Percentiles rank a stretch among this genome's conserved stretches.
Conservation (phyloP, 345 rosid genomes). For the Syzygium aqueum region DNA sequence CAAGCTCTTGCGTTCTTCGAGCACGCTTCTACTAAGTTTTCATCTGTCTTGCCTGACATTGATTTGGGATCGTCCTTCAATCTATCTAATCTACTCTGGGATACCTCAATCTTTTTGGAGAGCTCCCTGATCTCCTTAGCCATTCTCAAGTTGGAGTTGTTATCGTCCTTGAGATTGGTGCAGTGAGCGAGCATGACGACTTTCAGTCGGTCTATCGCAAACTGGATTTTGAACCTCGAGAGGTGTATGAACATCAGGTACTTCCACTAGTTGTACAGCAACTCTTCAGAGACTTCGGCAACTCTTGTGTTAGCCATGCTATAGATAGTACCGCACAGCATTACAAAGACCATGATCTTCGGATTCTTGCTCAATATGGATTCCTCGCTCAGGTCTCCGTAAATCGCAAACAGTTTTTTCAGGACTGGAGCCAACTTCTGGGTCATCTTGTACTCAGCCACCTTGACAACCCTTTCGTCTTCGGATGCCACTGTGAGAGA, state of each 20-base stretch:
- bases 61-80: neutral
- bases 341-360: neutral
- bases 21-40: neutral
- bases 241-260: neutral
- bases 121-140: neutral
- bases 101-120: neutral
- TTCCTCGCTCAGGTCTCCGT: neutral
- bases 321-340: neutral
- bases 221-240: neutral
- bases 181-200: neutral
- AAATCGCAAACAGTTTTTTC: neutral
- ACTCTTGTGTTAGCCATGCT: neutral
- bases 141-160: neutral
- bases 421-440: neutral
- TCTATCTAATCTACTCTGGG: accelerated
- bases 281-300: neutral
- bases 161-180: neutral
- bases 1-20: neutral
- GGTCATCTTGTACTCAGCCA: neutral
- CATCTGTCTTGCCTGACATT: accelerated
- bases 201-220: neutral
- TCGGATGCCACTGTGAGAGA: neutral
- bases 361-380: neutral
- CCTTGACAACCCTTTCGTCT: neutral
- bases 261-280: neutral